Conservation (phyloP, 2,329 filamentous ascomycete species). For the Colletotrichum spaethianum region DNA sequence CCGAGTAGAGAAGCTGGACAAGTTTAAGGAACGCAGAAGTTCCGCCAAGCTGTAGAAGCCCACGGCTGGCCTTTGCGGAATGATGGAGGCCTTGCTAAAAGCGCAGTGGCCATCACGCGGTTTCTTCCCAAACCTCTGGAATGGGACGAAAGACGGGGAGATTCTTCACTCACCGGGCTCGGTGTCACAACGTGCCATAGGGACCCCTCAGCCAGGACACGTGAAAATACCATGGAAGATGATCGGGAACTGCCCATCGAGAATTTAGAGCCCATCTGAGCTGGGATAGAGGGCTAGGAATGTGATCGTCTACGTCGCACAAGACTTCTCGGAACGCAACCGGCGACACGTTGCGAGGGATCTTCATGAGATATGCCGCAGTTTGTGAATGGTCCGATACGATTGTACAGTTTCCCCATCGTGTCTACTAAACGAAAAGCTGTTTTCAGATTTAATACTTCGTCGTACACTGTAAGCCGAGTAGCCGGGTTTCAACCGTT, state of each 20-base stretch:
- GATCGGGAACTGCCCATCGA: conserved; percentile 12
- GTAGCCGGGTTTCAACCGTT: background rate
- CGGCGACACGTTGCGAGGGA: background rate
- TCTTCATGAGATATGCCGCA: conserved; percentile 7
- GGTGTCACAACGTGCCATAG: conserved; percentile 1
- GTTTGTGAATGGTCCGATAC: background rate
- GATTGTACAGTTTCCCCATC: background rate
- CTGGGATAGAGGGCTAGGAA: conserved; percentile 5
- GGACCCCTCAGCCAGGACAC: background rate
- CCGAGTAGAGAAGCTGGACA: conserved; percentile 55
- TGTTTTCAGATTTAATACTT: background rate
- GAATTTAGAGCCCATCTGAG: conserved; percentile 20
- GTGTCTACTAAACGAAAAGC: background rate
- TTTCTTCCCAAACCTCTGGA: background rate
- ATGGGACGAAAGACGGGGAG: background rate
- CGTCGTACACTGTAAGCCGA: background rate
- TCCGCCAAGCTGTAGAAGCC: conserved; percentile 24
- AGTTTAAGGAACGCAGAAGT: conserved; percentile 20
- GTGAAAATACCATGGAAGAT: conserved; percentile 10
- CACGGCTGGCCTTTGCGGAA: background rate
- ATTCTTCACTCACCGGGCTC: background rate
- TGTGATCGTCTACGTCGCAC: conserved; percentile 21
- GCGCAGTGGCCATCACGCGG: background rate
- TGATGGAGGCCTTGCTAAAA: background rate
- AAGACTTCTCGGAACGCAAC: background rate